These are phyloP conservation scores for Tephrocybe sp. DNA, from an alignment of 768 basidiomycete genomes.

Conservation along the genomic window DNA sequence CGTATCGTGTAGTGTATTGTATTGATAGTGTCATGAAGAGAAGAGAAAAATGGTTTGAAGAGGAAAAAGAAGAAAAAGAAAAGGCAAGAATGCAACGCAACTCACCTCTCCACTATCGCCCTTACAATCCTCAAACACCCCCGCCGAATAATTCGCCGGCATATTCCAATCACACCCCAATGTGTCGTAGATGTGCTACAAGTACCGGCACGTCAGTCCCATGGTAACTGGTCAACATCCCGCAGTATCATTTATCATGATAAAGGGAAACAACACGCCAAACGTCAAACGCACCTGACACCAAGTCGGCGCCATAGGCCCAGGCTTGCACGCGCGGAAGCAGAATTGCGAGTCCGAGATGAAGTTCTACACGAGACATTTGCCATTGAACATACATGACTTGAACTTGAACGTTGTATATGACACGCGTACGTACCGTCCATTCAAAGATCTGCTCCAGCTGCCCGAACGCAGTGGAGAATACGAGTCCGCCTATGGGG, in stretches of 20 bases:
- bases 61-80: not conserved
- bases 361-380: constrained; percentile 47
- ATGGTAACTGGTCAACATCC: no score
- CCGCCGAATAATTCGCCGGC: constrained; percentile 46
- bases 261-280: not conserved
- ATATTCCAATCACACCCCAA: constrained; percentile 64
- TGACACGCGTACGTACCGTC: constrained; percentile 43
- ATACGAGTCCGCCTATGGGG: constrained; percentile 68
- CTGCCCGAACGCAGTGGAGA: constrained; percentile 64
- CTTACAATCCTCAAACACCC: constrained; percentile 47
- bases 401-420: no score
- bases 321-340: constrained; percentile 66
- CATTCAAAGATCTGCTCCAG: constrained; percentile 65
- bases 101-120: constrained; percentile 49
- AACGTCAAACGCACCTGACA: constrained; percentile 42
- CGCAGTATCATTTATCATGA: not conserved
- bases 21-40: no score
- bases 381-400: no score
- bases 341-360: constrained; percentile 62
- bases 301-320: constrained; percentile 41
- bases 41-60: no score
- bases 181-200: constrained; percentile 52
- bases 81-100: no score
- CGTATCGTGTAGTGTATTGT: no score
- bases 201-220: no score